These are phyloP conservation scores for Pichia cephalocereana DNA, from an alignment of 805 yeast species.

Conservation along the genomic window DNA sequence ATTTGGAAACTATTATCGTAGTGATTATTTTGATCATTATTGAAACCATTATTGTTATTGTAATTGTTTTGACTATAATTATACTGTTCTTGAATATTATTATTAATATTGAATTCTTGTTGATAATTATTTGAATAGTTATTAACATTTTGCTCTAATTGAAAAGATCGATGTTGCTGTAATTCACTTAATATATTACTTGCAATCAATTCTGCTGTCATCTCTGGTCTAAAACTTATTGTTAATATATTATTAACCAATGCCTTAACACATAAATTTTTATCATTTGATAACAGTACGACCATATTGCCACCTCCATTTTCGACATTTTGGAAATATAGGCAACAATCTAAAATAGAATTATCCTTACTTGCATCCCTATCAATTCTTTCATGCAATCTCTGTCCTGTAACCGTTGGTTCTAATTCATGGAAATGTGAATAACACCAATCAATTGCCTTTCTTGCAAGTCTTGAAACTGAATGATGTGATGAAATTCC, in stretches of 20 bases:
- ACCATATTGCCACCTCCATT: slow-evolving; percentile 31
- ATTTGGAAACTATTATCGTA: no score
- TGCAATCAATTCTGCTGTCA: slow-evolving; percentile 38
- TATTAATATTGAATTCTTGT: no score
- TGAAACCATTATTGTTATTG: no score
- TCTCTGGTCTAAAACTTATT: slow-evolving; percentile 38
- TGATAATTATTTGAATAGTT: not conserved
- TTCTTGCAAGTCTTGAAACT: slow-evolving; percentile 40
- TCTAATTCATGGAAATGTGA: slow-evolving; percentile 42
- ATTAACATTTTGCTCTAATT: not conserved
- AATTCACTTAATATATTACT: slow-evolving; percentile 30
- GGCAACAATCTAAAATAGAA: slow-evolving; percentile 76
- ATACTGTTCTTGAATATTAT: not conserved
- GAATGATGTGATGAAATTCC: slow-evolving; percentile 6
- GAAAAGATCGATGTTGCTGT: not conserved
- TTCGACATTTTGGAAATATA: slow-evolving; percentile 39
- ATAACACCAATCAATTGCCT: slow-evolving; percentile 76
- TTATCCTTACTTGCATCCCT: slow-evolving; percentile 52
- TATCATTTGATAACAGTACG: slow-evolving; percentile 71
- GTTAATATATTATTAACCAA: slow-evolving; percentile 57
- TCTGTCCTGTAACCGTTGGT: slow-evolving; percentile 56
- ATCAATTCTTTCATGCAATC: slow-evolving; percentile 43
- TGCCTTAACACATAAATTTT: slow-evolving; percentile 74
- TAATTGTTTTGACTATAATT: no score
- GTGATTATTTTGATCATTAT: no score